Conservation (phyloP, 2,329 filamentous ascomycete genomes). For the Xylariaceae sp. region DNA sequence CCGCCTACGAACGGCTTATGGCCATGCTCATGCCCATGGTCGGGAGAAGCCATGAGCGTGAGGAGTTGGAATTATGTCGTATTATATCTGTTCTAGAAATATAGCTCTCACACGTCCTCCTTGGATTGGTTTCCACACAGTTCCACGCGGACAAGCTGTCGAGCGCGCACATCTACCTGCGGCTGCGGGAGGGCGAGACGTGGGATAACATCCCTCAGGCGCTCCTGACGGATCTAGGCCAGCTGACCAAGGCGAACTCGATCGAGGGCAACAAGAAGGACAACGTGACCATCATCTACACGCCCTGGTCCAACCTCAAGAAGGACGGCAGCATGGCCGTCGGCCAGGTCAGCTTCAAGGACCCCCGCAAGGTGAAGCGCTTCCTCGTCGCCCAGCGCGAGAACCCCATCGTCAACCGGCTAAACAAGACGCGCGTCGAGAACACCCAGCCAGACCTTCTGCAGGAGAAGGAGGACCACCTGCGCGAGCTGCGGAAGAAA, state of each 20-base stretch:
- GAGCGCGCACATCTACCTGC: constrained; percentile 92
- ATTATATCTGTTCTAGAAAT: no score
- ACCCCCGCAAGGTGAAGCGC: constrained; percentile 77
- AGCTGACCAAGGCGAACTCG: constrained; percentile 96
- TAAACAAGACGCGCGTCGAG: constrained; percentile 94
- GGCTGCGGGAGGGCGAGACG: constrained; percentile 67
- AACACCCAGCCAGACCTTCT: constrained; percentile 81
- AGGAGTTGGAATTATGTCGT: no score
- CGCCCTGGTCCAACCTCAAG: constrained; percentile 91
- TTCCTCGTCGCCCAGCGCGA: constrained; percentile 74
- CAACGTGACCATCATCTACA: constrained; percentile 95
- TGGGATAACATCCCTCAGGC: constrained; percentile 78
- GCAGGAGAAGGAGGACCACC: constrained; percentile 72
- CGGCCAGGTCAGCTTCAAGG: constrained; percentile 92
- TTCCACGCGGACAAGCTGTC: constrained; percentile 98
- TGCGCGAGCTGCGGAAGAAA: constrained; percentile 64
- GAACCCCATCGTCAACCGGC: constrained; percentile 89
- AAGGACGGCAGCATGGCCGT: constrained; percentile 95
- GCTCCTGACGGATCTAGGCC: constrained; percentile 82
- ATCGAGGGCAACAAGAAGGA: constrained; percentile 99
- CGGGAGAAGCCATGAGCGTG: no score
- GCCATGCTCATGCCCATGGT: no score
- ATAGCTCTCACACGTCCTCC: not conserved
- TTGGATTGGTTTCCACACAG: constrained; percentile 36
- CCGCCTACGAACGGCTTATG: no score